Evolutionary conservation across 2,329 filamentous ascomycete genomes (phyloP).

Genomic region (Leptodontidium sp.): DNA sequence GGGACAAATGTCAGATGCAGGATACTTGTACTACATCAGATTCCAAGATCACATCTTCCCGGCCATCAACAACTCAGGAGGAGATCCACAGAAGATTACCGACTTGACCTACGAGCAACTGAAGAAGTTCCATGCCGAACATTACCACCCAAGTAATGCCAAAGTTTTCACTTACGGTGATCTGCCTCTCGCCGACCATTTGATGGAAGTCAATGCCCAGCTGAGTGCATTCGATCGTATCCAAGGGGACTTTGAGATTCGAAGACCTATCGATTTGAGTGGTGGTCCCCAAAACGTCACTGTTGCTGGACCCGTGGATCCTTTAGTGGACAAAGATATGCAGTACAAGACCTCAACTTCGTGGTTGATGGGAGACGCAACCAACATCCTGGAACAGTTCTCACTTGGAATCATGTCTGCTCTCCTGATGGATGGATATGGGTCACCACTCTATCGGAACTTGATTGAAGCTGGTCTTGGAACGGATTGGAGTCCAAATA

Average conservation of each 20-base stretch:
- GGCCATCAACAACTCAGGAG: slow-evolving; percentile 93
- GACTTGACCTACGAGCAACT: slow-evolving; percentile 92
- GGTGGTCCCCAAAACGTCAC: slow-evolving; percentile 73
- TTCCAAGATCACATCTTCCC: slow-evolving; percentile 97
- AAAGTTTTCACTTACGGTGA: slow-evolving; percentile 96
- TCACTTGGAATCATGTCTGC: slow-evolving; percentile 83
- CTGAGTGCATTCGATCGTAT: slow-evolving; percentile 78
- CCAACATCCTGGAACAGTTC: slow-evolving; percentile 87
- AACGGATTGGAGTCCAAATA: slow-evolving; percentile 93
- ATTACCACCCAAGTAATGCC: slow-evolving; percentile 97
- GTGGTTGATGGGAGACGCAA: slow-evolving; percentile 87
- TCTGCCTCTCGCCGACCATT: slow-evolving; percentile 83
- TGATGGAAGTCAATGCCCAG: slow-evolving; percentile 79
- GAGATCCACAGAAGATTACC: slow-evolving; percentile 95
- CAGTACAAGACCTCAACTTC: slow-evolving; percentile 95
- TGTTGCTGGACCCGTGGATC: slow-evolving; percentile 83
- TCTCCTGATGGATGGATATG: slow-evolving; percentile 91
- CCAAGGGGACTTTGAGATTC: slow-evolving; percentile 74
- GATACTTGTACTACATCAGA: slow-evolving; percentile 93
- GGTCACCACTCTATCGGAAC: slow-evolving; percentile 88
- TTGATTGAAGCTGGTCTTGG: slow-evolving; percentile 90
- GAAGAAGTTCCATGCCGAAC: slow-evolving; percentile 84
- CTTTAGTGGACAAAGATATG: slow-evolving; percentile 82
- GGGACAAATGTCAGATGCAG: slow-evolving; percentile 96
- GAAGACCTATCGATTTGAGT: slow-evolving; percentile 75